phyloP scores from a whole-genome alignment of 257 asterid species.

The Salvia rosmarinus region DNA sequence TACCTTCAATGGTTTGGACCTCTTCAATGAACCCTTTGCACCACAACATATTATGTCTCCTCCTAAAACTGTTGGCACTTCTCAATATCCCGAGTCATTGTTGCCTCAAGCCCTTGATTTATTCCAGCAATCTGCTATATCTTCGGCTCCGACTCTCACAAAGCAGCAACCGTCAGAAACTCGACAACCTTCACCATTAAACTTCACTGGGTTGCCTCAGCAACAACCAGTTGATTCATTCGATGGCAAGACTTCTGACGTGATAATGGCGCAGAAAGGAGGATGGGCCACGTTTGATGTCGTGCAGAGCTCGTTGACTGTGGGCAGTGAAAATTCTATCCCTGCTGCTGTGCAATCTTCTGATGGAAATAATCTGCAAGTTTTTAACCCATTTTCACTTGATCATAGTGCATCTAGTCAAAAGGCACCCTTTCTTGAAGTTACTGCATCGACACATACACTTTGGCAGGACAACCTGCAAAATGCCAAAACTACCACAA shows the following conservation, averaged over 20 bases:
- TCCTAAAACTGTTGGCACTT: slow-evolving; percentile 33
- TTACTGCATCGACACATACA: slow-evolving; percentile 36
- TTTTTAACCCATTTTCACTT: slow-evolving; percentile 41
- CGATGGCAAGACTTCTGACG: slow-evolving; percentile 30
- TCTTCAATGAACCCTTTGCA: slow-evolving; percentile 52
- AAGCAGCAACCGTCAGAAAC: slow-evolving; percentile 44
- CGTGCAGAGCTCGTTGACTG: slow-evolving; percentile 39
- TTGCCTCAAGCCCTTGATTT: slow-evolving; percentile 46
- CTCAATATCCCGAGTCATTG: slow-evolving; percentile 49
- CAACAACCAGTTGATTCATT: slow-evolving; percentile 46
- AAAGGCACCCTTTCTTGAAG: slow-evolving; percentile 32
- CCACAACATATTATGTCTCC: slow-evolving; percentile 44
- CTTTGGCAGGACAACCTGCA: slow-evolving; percentile 43
- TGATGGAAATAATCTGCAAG: slow-evolving; percentile 40
- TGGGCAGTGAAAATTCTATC: slow-evolving; percentile 36
- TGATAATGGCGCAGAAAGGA: slow-evolving; percentile 38
- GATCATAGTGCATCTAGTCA: slow-evolving; percentile 41
- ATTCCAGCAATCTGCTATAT: slow-evolving; percentile 49
- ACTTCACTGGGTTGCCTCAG: slow-evolving; percentile 45
- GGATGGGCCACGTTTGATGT: slow-evolving; percentile 49
- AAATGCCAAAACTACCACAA: slow-evolving; percentile 39
- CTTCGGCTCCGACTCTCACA: slow-evolving; percentile 45
- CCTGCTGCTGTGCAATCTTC: slow-evolving; percentile 45
- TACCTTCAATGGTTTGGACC: slow-evolving; percentile 50
- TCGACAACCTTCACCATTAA: slow-evolving; percentile 39